A percentile compares a stretch with the other conserved stretches of the same genome.
Evolutionary conservation across 768 basidiomycete genomes (phyloP).

Genomic region (Hericium alpestre): DNA sequence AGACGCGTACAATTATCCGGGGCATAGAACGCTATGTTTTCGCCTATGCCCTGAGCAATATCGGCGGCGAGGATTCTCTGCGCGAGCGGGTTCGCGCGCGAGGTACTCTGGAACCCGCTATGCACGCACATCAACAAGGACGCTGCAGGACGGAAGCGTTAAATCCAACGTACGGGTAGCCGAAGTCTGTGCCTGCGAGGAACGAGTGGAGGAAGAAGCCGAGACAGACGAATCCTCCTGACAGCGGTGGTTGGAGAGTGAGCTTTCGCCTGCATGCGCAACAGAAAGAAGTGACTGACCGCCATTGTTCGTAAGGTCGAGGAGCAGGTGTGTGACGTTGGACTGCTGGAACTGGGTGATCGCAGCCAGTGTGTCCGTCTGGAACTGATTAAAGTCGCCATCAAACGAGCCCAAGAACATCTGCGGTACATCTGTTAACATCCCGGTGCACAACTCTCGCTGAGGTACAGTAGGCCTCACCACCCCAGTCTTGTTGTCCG

Average conservation of each 20-base stretch:
- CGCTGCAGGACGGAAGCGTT: neutral
- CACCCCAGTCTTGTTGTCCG: constrained; percentile 48
- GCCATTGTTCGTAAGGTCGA: constrained; percentile 55
- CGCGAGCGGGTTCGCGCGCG: constrained; percentile 45
- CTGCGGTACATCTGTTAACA: constrained; percentile 19
- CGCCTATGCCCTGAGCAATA: constrained; percentile 34
- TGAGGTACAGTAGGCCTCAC: constrained; percentile 23
- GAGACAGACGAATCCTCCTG: constrained; percentile 51
- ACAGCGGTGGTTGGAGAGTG: no score
- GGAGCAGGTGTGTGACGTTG: constrained; percentile 39
- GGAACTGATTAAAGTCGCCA: constrained; percentile 40
- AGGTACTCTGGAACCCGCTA: constrained; percentile 48
- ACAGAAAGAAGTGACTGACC: constrained; percentile 25
- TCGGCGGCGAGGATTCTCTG: constrained; percentile 46
- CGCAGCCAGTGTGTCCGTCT: constrained; percentile 36
- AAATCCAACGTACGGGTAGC: constrained; percentile 34
- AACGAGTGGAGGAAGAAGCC: constrained; percentile 51
- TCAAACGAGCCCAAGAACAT: constrained; percentile 55
- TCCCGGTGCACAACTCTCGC: neutral
- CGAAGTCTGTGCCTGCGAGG: constrained; percentile 38
- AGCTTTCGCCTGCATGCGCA: neutral
- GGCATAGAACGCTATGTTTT: constrained; percentile 31
- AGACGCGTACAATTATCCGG: constrained; percentile 38
- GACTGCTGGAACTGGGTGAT: constrained; percentile 34
- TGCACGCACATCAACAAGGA: neutral